Percentiles rank a stretch among this genome's conserved stretches.
These are phyloP conservation scores for Penicillium waksmanii DNA, from an alignment of 495 filamentous ascomycete genomes.

Conservation along the genomic window DNA sequence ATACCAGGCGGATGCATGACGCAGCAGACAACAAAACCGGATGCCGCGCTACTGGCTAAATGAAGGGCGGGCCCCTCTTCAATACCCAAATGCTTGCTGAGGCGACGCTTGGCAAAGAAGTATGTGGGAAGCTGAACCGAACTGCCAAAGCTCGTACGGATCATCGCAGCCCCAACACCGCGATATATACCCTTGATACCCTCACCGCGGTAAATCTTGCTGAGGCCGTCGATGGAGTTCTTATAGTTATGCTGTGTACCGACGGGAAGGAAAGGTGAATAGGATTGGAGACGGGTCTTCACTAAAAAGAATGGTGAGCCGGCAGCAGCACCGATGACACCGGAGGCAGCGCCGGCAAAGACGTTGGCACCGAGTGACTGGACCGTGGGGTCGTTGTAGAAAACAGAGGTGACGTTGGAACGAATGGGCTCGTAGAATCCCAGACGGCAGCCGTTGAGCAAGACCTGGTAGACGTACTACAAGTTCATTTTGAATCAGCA, in stretches of 20 bases:
- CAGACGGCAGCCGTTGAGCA: slow-evolving; percentile 93
- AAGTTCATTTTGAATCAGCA: slow-evolving; percentile 13
- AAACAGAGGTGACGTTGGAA: slow-evolving; percentile 59
- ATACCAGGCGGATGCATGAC: slow-evolving; percentile 97
- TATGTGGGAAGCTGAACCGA: slow-evolving; percentile 97
- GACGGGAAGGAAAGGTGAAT: slow-evolving; percentile 90
- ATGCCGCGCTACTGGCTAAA: slow-evolving; percentile 82
- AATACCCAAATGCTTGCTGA: slow-evolving; percentile 82
- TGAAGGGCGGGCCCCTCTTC: slow-evolving; percentile 90
- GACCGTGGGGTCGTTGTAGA: slow-evolving; percentile 70
- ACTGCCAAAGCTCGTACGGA: slow-evolving; percentile 92
- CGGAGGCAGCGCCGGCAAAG: slow-evolving; percentile 83
- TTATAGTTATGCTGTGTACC: slow-evolving; percentile 94
- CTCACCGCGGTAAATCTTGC: slow-evolving; percentile 75
- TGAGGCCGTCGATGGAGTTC: slow-evolving; percentile 81
- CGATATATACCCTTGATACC: slow-evolving; percentile 83
- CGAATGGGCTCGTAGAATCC: slow-evolving; percentile 98
- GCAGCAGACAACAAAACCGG: slow-evolving; percentile 95
- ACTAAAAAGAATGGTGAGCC: slow-evolving; percentile 98
- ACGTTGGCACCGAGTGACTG: slow-evolving; percentile 92
- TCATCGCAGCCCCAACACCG: slow-evolving; percentile 93
- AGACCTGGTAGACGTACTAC: slow-evolving; percentile 93
- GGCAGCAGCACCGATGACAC: slow-evolving; percentile 85
- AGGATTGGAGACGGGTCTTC: slow-evolving; percentile 95
- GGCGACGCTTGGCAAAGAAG: slow-evolving; percentile 91